phyloP scores from a whole-genome alignment of 2,329 filamentous ascomycete genomes.

The Venturia pyrina region DNA sequence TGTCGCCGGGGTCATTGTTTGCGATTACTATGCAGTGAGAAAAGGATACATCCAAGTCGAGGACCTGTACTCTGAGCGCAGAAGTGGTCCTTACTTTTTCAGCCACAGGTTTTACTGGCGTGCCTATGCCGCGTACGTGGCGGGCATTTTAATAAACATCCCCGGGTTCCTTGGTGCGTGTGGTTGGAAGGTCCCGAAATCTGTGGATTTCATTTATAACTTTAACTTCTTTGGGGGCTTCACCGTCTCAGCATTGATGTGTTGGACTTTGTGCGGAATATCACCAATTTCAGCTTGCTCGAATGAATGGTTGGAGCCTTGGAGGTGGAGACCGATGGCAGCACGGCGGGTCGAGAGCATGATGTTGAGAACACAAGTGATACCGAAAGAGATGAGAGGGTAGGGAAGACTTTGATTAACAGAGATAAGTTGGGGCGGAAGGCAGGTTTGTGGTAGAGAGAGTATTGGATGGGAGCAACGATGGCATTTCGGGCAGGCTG shows the following conservation, averaged over 20 bases:
- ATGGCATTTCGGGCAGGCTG: too few relatives aligned
- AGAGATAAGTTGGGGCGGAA: too few relatives aligned
- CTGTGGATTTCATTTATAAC: constrained; percentile 78
- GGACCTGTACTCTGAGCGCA: constrained; percentile 66
- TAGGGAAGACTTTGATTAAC: too few relatives aligned
- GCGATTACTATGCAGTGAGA: constrained; percentile 80
- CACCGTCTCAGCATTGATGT: constrained; percentile 54
- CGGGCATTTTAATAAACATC: constrained; percentile 80
- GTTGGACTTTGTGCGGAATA: constrained; percentile 60
- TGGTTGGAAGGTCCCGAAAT: constrained; percentile 59
- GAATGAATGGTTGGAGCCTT: constrained; percentile 66
- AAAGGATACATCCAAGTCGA: constrained; percentile 70
- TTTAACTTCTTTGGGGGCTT: constrained; percentile 87
- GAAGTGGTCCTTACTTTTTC: constrained; percentile 62
- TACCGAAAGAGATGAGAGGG: background rate
- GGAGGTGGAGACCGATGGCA: constrained; percentile 55
- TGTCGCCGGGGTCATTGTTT: constrained; percentile 83
- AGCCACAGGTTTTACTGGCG: constrained; percentile 69
- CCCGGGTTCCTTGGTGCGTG: constrained; percentile 83
- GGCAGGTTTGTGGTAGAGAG: too few relatives aligned
- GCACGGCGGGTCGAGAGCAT: constrained; percentile 23
- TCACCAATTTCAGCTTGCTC: constrained; percentile 67
- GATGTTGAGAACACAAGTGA: constrained; percentile 13
- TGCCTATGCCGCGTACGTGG: constrained; percentile 71
- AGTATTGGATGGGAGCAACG: too few relatives aligned